Percentiles rank a stretch among this genome's conserved stretches.
phyloP scores from a whole-genome alignment of 306 rosid species.

The Astragalus glycyphyllos region DNA sequence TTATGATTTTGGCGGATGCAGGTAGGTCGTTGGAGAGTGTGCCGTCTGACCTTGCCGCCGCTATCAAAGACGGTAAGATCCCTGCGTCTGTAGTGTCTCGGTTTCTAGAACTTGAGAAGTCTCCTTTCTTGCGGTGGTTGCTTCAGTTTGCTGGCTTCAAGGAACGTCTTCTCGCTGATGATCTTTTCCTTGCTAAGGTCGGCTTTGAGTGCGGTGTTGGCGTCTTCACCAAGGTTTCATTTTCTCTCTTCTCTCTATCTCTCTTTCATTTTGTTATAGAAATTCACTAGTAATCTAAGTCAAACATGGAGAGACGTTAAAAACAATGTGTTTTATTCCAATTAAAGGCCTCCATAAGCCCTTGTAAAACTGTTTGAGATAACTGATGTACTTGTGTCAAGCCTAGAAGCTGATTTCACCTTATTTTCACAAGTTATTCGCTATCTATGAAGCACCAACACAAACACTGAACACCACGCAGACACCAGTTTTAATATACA shows the following conservation, averaged over 20 bases:
- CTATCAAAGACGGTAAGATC: slow-evolving; percentile 74
- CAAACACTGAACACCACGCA: no score
- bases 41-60: slow-evolving; percentile 80
- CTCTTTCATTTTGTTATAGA: not conserved
- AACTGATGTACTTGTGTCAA: no score
- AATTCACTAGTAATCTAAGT: not conserved
- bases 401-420: no score
- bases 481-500: no score
- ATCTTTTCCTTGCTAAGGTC: slow-evolving; percentile 83
- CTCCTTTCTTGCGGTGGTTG: slow-evolving; percentile 70
- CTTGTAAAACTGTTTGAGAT: no score
- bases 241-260: not conserved
- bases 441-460: no score
- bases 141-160: slow-evolving; percentile 80
- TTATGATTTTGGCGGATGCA: slow-evolving; percentile 68
- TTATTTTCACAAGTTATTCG: no score
- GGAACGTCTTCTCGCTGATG: slow-evolving; percentile 93
- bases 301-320: not conserved
- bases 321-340: not conserved
- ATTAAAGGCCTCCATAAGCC: no score
- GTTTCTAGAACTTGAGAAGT: slow-evolving; percentile 76
- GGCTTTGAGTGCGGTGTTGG: slow-evolving; percentile 96
- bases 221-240: slow-evolving; percentile 80
- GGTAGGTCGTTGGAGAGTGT: slow-evolving; percentile 71
- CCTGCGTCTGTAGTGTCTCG: slow-evolving; percentile 74